A percentile compares a stretch with the other conserved stretches of the same genome.
Conservation (phyloP, 192 early-diverging fungal species). For the Mortierella alpina region DNA sequence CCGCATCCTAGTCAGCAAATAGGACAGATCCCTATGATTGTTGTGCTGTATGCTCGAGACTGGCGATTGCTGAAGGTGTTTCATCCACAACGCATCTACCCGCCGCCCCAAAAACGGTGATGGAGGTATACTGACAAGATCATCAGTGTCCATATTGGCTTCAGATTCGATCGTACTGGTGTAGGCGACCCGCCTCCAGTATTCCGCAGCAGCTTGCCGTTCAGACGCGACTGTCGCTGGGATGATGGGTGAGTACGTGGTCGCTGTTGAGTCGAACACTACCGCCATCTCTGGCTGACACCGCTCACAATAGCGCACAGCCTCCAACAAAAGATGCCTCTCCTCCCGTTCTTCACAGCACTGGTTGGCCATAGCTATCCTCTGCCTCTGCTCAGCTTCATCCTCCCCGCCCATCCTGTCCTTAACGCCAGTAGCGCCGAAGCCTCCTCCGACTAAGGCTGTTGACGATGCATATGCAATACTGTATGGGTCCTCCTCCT, state of each 20-base stretch:
- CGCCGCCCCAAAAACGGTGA: slow-evolving; percentile 29
- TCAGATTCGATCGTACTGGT: slow-evolving; percentile 6
- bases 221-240: background rate
- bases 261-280: background rate
- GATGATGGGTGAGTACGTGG: background rate
- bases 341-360: slow-evolving; percentile 47
- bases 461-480: background rate
- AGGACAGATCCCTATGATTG: background rate
- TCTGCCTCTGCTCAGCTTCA: slow-evolving; percentile 10
- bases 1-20: background rate
- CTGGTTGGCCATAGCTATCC: slow-evolving; percentile 13
- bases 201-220: slow-evolving; percentile 16
- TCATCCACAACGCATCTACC: slow-evolving; percentile 28
- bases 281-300: background rate
- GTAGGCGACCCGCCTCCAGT: slow-evolving; percentile 37
- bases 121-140: slow-evolving; percentile 10
- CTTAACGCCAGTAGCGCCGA: background rate
- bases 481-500: slow-evolving; percentile 18
- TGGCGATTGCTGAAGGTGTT: slow-evolving; percentile 16
- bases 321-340: slow-evolving; percentile 30
- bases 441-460: background rate
- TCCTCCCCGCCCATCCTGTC: background rate
- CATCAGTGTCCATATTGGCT: background rate
- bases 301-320: slow-evolving; percentile 18
- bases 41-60: background rate